phyloP scores from a whole-genome alignment of 2,329 filamentous ascomycete species.

The Onygena corvina region DNA sequence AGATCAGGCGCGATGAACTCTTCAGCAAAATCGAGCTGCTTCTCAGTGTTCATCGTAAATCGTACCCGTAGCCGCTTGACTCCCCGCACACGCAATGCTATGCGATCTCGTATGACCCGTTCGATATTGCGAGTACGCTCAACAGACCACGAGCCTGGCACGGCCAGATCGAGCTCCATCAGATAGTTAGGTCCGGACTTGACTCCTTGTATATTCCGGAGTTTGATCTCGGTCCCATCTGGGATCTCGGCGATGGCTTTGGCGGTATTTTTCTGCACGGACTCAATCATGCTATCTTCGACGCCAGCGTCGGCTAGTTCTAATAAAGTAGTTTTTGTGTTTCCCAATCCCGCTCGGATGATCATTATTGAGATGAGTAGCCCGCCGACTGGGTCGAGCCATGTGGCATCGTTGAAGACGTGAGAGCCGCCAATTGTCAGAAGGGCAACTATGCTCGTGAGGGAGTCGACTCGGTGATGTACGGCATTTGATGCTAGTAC shows the following conservation, averaged over 20 bases:
- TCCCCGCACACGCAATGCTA: slow-evolving; percentile 68
- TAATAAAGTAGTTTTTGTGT: slow-evolving; percentile 67
- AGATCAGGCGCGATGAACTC: slow-evolving; percentile 63
- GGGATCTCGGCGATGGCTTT: slow-evolving; percentile 46
- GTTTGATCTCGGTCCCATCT: slow-evolving; percentile 49
- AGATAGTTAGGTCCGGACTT: slow-evolving; percentile 96
- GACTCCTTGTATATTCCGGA: slow-evolving; percentile 72
- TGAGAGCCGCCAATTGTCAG: slow-evolving; percentile 83
- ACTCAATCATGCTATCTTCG: slow-evolving; percentile 67
- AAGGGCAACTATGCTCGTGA: slow-evolving; percentile 88
- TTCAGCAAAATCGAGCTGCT: slow-evolving; percentile 52
- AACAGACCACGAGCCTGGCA: slow-evolving; percentile 65
- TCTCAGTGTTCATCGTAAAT: slow-evolving; percentile 60
- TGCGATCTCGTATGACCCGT: slow-evolving; percentile 55
- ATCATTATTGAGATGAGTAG: slow-evolving; percentile 89
- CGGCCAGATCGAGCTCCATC: slow-evolving; percentile 75
- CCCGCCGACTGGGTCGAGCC: slow-evolving; percentile 89
- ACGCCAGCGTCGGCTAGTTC: slow-evolving; percentile 87
- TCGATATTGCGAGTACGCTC: slow-evolving; percentile 59
- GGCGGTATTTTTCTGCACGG: slow-evolving; percentile 54
- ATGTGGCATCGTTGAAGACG: slow-evolving; percentile 68
- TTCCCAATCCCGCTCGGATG: slow-evolving; percentile 75
- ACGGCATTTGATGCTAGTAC: slow-evolving; percentile 92
- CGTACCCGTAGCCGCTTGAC: slow-evolving; percentile 72
- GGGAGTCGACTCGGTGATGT: slow-evolving; percentile 89